A percentile compares a stretch with the other conserved stretches of the same genome.
Conservation (phyloP, 164 flowering plant genomes). For the Umbellularia californica region DNA sequence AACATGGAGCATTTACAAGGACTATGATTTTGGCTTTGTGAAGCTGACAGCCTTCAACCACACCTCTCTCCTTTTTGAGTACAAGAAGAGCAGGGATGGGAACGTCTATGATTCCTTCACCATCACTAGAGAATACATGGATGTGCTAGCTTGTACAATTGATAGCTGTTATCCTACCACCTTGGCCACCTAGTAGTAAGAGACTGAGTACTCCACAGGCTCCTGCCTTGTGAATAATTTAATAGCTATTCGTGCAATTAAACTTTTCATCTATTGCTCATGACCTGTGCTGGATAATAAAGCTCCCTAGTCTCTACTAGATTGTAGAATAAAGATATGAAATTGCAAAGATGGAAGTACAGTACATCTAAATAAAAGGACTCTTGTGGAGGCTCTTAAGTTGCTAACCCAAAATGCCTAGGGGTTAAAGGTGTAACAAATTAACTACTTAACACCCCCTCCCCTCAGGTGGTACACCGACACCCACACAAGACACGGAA, state of each 20-base stretch:
- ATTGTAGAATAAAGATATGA: neutral
- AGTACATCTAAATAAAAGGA: neutral
- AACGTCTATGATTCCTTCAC: constrained; percentile 82
- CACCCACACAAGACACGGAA: too few species aligned
- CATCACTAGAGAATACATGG: constrained; percentile 70
- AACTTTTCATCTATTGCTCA: neutral
- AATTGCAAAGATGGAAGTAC: neutral
- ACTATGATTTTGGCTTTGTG: constrained; percentile 72
- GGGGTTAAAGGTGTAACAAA: too few species aligned
- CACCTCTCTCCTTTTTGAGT: constrained; percentile 17
- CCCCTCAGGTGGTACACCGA: too few species aligned
- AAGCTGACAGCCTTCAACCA: constrained; percentile 68
- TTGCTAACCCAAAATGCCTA: too few species aligned
- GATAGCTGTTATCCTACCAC: constrained; percentile 54
- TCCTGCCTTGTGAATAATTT: neutral
- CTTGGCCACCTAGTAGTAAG: constrained; percentile 8
- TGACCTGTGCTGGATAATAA: neutral
- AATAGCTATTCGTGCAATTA: neutral
- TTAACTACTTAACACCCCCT: too few species aligned
- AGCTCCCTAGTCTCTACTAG: neutral
- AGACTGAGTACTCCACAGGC: neutral
- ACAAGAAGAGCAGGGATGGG: constrained; percentile 81
- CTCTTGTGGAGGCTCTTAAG: neutral
- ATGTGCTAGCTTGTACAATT: constrained; percentile 62
- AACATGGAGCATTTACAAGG: constrained; percentile 65